These are phyloP conservation scores for Sporobolomyces roseus DNA, from an alignment of 768 basidiomycete genomes.

Conservation along the genomic window DNA sequence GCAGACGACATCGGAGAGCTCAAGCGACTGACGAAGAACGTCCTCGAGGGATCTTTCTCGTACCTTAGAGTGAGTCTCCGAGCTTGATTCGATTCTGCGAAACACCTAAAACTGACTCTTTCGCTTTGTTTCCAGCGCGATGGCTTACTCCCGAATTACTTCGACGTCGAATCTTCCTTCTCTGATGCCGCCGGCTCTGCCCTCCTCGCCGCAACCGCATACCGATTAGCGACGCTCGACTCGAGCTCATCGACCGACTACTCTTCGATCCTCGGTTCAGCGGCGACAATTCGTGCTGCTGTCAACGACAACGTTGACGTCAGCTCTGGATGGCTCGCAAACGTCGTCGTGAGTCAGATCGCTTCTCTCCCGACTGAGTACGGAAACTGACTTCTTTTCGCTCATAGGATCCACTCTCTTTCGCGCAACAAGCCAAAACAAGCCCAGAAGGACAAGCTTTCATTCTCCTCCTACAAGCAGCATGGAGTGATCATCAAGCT, in stretches of 20 bases:
- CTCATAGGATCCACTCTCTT: constrained; percentile 63
- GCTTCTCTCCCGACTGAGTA: background rate
- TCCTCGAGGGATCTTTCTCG: constrained; percentile 37
- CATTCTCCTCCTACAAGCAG: constrained; percentile 67
- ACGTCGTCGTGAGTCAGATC: constrained; percentile 33
- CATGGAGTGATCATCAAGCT: constrained; percentile 65
- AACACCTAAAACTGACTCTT: background rate
- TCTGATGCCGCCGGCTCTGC: constrained; percentile 69
- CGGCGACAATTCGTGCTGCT: constrained; percentile 47
- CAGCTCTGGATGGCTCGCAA: constrained; percentile 22
- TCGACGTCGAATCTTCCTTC: constrained; percentile 59
- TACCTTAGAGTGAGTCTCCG: constrained; percentile 25
- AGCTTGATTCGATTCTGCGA: too few species aligned
- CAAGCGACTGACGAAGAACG: constrained; percentile 44
- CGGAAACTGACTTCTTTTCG: constrained; percentile 53
- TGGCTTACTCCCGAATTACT: constrained; percentile 65
- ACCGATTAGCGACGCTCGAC: constrained; percentile 59
- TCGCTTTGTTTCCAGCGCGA: constrained; percentile 5
- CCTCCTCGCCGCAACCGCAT: constrained; percentile 70
- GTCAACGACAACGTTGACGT: constrained; percentile 41
- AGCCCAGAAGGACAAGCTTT: constrained; percentile 80
- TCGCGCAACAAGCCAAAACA: constrained; percentile 53
- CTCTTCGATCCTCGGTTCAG: constrained; percentile 4
- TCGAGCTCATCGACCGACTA: constrained; percentile 48
- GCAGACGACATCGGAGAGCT: constrained; percentile 45